Percentiles rank a stretch among this genome's conserved stretches.
phyloP scores from a whole-genome alignment of 345 rosid species.

The Acer negundo region DNA sequence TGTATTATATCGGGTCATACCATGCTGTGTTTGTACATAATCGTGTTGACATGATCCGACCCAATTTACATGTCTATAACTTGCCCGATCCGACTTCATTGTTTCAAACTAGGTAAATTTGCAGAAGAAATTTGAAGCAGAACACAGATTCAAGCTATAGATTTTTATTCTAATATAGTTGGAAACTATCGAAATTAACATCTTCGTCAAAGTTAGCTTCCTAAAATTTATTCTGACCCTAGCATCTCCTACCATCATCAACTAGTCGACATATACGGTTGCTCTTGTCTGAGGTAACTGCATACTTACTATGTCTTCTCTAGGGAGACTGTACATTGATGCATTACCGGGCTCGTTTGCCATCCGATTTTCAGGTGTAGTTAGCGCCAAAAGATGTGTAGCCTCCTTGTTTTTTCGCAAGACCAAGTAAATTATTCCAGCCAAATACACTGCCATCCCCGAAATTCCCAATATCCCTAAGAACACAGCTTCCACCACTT shows the following conservation, averaged over 20 bases:
- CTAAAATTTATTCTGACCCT: neutral
- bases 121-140: neutral
- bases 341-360: conserved; percentile 23
- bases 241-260: neutral
- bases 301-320: conserved; percentile 74
- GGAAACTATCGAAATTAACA: neutral
- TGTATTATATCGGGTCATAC: too few relatives aligned
- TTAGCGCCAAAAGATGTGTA: conserved; percentile 47
- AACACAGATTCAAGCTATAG: neutral
- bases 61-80: too few relatives aligned
- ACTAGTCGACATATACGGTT: conserved; percentile 27
- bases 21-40: too few relatives aligned
- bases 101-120: neutral
- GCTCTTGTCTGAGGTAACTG: conserved; percentile 57
- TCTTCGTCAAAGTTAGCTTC: neutral
- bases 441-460: conserved; percentile 60
- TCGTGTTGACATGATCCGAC: too few relatives aligned
- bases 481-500: conserved; percentile 43
- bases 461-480: conserved; percentile 65
- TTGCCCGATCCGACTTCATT: too few relatives aligned
- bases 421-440: conserved; percentile 70
- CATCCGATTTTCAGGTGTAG: conserved; percentile 30
- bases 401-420: conserved; percentile 56
- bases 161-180: conserved; percentile 8
- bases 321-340: conserved; percentile 38